Percentiles rank a stretch among this genome's conserved stretches.
phyloP scores from a whole-genome alignment of 176 grass and related monocot genomes.

The Chrysopogon serrulatus region DNA sequence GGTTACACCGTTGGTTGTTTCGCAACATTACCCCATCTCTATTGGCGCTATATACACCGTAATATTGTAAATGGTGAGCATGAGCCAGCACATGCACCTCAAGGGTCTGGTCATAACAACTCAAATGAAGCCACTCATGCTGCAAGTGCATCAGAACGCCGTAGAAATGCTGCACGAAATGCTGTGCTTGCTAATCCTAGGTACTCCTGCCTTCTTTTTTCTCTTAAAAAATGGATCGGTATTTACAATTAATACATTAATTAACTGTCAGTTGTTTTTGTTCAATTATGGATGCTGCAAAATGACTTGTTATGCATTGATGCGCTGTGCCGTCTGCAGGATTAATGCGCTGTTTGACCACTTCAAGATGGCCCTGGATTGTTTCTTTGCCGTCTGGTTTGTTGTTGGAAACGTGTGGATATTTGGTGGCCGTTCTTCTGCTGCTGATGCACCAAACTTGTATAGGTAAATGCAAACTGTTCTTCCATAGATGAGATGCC shows the following conservation, averaged over 20 bases:
- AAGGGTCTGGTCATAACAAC: conserved; percentile 46
- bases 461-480: conserved; percentile 55
- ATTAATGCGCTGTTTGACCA: conserved; percentile 91
- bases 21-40: conserved; percentile 87
- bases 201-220: conserved; percentile 14
- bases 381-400: conserved; percentile 98
- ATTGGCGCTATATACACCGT: conserved; percentile 89
- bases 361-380: conserved; percentile 98
- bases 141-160: conserved; percentile 43
- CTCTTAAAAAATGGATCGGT: not conserved
- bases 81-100: conserved; percentile 31
- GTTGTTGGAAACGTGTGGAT: conserved; percentile 99
- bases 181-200: conserved; percentile 75
- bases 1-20: conserved; percentile 93
- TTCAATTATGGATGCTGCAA: conserved; percentile 2
- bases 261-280: not conserved
- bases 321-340: conserved; percentile 38
- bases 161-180: conserved; percentile 50
- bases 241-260: not conserved
- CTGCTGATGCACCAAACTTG: conserved; percentile 77
- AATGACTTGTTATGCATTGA: conserved; percentile 11
- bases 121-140: conserved; percentile 31
- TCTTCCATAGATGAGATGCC: not conserved
- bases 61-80: conserved; percentile 56
- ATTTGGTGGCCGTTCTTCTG: conserved; percentile 71